Evolutionary conservation across 768 basidiomycete genomes (phyloP).

Genomic region (Lepiota venenata): DNA sequence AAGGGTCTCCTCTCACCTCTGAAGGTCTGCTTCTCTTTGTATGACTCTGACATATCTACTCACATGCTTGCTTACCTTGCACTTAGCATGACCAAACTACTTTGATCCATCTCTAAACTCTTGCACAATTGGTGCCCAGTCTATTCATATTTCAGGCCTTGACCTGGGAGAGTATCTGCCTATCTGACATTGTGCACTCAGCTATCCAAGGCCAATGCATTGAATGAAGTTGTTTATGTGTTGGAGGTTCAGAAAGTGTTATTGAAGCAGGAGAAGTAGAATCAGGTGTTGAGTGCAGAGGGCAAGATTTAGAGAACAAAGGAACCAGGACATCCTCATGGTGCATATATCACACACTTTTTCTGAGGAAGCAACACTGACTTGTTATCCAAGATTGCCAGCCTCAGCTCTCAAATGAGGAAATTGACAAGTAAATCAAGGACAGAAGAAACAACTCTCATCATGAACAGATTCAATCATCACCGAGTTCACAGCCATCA

Average conservation of each 20-base stretch:
- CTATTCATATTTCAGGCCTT: conserved; percentile 49
- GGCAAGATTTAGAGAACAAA: conserved; percentile 35
- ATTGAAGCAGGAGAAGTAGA: conserved; percentile 37
- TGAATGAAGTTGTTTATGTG: conserved; percentile 28
- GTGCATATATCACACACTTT: conserved; percentile 14
- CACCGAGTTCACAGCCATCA: conserved; percentile 38
- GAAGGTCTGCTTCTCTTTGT: conserved; percentile 31
- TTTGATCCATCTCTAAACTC: conserved; percentile 43
- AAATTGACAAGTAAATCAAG: conserved; percentile 36
- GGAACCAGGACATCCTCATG: conserved; percentile 29
- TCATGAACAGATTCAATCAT: conserved; percentile 30
- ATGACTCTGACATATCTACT: background rate
- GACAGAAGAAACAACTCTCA: conserved; percentile 26
- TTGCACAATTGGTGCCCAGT: conserved; percentile 49
- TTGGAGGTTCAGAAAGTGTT: conserved; percentile 31
- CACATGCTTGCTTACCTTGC: too few species aligned
- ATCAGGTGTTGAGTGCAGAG: conserved; percentile 37
- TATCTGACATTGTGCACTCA: conserved; percentile 54
- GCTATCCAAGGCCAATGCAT: conserved; percentile 17
- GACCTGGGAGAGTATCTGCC: conserved; percentile 23
- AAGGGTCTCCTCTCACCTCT: too few species aligned
- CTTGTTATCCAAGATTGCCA: conserved; percentile 21
- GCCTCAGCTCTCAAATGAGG: conserved; percentile 39
- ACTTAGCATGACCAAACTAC: conserved; percentile 50
- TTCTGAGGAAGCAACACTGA: background rate